Base-by-base conservation (phyloP, 2,329 filamentous ascomycete genomes). In the Colletotrichum sublineola region DNA sequence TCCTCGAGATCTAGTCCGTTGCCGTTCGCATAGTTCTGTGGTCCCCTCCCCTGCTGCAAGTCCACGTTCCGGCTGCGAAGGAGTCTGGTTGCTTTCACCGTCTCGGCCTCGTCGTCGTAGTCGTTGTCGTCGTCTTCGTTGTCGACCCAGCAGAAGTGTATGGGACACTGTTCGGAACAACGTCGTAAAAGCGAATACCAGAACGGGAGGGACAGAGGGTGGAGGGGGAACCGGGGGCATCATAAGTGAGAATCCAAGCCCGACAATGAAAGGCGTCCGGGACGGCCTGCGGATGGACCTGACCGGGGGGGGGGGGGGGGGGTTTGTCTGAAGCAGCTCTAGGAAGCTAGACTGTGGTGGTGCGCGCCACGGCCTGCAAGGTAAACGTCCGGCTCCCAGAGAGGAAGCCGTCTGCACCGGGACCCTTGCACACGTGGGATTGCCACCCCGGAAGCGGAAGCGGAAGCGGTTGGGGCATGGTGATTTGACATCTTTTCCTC, bases 361-460 rank as follows among this genome's bases (percentile, higher is more conserved):
- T 56, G 44, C 46, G 42, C 69, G 69, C 60, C 60, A 72, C 66
- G 58, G 38, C 60, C 46, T 64, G 66, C 55, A 69, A 3, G 36
- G 33, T 57, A 6, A 18, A 36, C 20, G 57, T 60, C 52, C 61
- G 68, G 68, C n/a, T 63, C 65, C 18, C 20, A 33, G 36, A n/a
- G 46, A 42, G 33, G 31, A 63, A 53, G 68, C 64, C 65, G 53
- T 64, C 66, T 56, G 53, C 53, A 48, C 44, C 46, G 46, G 69
- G 40, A 40, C 29, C 60, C 69, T 48, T 64, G 69, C 33, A 64
- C 69, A 72, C 69, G 69, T 72, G 66, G 69, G 40, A 72, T 40
- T 55, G 46, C 9, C 46, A 46, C 36, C 42, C 69, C 66, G 69
- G 60, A 72, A 69, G 66, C 66, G 42, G 42, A 42, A 42, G 5